Conservation (phyloP, 2,329 filamentous ascomycete species). For the Chaetothyriales sp. region DNA sequence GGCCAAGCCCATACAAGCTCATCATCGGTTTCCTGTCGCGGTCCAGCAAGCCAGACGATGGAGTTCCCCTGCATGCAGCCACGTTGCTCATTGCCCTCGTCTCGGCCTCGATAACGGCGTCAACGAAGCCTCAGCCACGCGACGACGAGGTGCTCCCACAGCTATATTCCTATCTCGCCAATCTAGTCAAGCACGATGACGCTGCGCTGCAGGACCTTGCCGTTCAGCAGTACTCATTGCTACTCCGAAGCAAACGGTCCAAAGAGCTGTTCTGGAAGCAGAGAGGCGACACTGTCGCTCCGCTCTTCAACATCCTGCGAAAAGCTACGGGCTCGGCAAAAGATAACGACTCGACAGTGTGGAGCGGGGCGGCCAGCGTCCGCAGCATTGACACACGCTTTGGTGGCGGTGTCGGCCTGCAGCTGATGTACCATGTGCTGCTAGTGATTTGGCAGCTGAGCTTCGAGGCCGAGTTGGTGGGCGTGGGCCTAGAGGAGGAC, state of each 20-base stretch:
- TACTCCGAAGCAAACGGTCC: slow-evolving; percentile 60
- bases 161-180: slow-evolving; percentile 73
- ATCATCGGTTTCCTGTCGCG: slow-evolving; percentile 74
- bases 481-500: slow-evolving; percentile 74
- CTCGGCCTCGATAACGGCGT: slow-evolving; percentile 44
- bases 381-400: slow-evolving; percentile 50
- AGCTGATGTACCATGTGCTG: slow-evolving; percentile 85
- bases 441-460: slow-evolving; percentile 93
- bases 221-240: slow-evolving; percentile 74
- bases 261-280: slow-evolving; percentile 84
- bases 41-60: slow-evolving; percentile 67
- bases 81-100: slow-evolving; percentile 72
- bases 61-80: slow-evolving; percentile 77
- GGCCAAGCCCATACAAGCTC: slow-evolving; percentile 55
- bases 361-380: slow-evolving; percentile 37
- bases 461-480: slow-evolving; percentile 60
- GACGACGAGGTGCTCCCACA: slow-evolving; percentile 65
- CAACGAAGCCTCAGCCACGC: slow-evolving; percentile 43
- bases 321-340: slow-evolving; percentile 59
- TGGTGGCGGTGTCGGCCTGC: slow-evolving; percentile 68
- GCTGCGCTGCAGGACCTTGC: slow-evolving; percentile 89
- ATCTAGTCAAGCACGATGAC: slow-evolving; percentile 70
- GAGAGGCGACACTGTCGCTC: slow-evolving; percentile 65
- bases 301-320: slow-evolving; percentile 64
- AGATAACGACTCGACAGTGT: slow-evolving; percentile 47